Evolutionary conservation across 2,329 filamentous ascomycete species (phyloP).

Genomic region (Kalmusia sp.): DNA sequence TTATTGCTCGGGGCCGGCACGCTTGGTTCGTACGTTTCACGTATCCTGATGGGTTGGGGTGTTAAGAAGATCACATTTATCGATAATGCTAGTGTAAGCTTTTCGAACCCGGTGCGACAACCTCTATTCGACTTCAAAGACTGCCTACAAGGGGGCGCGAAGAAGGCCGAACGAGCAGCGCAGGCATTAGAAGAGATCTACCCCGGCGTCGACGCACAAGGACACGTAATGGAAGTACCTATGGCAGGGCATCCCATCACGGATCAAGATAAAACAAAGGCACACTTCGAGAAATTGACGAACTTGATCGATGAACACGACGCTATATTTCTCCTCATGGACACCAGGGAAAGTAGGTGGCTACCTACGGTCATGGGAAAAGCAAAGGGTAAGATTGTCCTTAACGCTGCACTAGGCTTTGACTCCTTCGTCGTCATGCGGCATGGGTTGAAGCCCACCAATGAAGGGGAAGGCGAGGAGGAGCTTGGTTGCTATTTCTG

Average conservation of each 20-base stretch:
- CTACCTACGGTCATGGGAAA: conserved; percentile 96
- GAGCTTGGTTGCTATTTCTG: conserved; percentile 97
- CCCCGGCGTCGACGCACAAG: conserved; percentile 82
- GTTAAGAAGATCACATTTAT: conserved; percentile 95
- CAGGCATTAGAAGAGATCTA: conserved; percentile 85
- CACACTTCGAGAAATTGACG: conserved; percentile 78
- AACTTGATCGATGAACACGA: conserved; percentile 84
- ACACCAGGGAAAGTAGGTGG: conserved; percentile 93
- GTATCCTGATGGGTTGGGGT: conserved; percentile 94
- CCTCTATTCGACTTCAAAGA: conserved; percentile 91
- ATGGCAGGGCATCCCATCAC: conserved; percentile 93
- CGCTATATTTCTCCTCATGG: conserved; percentile 95
- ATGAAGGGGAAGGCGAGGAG: conserved; percentile 57
- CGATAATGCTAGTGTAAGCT: conserved; percentile 91
- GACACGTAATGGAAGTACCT: conserved; percentile 84
- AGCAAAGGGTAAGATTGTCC: conserved; percentile 88
- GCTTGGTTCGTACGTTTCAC: conserved; percentile 89
- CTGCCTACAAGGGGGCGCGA: conserved; percentile 81
- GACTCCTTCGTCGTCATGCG: conserved; percentile 98
- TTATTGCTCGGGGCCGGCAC: conserved; percentile 91
- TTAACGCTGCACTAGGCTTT: conserved; percentile 96
- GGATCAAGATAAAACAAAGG: conserved; percentile 72
- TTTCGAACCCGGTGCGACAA: conserved; percentile 94
- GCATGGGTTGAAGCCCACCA: conserved; percentile 71
- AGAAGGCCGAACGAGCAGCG: conserved; percentile 83